phyloP scores from a whole-genome alignment of 139 green algal genomes.

The Coelastrella sp. region DNA sequence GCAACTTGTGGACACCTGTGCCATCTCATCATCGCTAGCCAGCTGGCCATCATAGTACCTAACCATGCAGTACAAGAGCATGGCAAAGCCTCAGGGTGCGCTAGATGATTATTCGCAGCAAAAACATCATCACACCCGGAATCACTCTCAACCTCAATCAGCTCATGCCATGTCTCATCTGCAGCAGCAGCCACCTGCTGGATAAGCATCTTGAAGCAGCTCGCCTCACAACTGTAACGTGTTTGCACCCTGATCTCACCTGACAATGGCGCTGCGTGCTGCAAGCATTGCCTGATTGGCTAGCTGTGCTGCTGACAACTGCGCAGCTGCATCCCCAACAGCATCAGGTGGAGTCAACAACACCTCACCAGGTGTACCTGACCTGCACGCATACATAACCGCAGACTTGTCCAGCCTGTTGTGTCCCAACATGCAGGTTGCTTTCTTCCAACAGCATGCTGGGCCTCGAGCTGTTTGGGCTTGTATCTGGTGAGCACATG shows the following conservation, averaged over 20 bases:
- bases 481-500: too few relatives aligned
- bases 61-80: background rate
- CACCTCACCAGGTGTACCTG: conserved; percentile 22
- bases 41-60: conserved; percentile 79
- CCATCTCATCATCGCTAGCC: conserved; percentile 78
- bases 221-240: background rate
- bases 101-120: too few relatives aligned
- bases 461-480: too few relatives aligned
- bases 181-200: background rate
- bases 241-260: conserved; percentile 1
- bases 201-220: background rate
- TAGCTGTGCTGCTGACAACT: conserved; percentile 67
- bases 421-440: too few relatives aligned
- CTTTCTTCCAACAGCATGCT: too few relatives aligned
- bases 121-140: too few relatives aligned
- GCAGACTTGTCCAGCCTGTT: too few relatives aligned
- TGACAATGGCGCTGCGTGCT: conserved; percentile 39
- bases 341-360: conserved; percentile 62
- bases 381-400: conserved; percentile 17
- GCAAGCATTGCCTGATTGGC: conserved; percentile 80
- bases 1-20: background rate
- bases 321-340: conserved; percentile 48
- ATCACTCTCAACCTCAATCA: too few relatives aligned
- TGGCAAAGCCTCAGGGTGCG: too few relatives aligned
- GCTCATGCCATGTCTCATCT: background rate